Evolutionary conservation across 768 basidiomycete genomes (phyloP).

Genomic region (Russula brevipes): DNA sequence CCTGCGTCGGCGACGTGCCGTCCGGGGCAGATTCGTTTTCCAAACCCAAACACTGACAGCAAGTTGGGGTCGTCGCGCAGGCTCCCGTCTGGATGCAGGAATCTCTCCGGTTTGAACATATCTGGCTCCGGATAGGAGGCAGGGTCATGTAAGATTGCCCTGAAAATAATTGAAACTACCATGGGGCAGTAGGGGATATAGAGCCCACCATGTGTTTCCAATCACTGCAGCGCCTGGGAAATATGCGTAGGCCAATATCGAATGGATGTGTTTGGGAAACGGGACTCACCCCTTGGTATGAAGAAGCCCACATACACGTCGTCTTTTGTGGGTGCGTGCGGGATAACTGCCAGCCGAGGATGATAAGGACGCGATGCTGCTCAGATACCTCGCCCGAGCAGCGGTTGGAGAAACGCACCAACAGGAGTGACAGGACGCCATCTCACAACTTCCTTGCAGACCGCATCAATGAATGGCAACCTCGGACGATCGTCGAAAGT

Average conservation of each 20-base stretch:
- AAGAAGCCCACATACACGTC: slow-evolving; percentile 9
- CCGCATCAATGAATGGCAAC: neutral
- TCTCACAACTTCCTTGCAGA: slow-evolving; percentile 3
- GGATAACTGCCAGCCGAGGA: neutral
- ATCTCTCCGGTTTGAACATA: neutral
- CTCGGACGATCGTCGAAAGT: slow-evolving; percentile 10
- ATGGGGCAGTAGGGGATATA: neutral
- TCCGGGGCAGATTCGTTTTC: slow-evolving; percentile 5
- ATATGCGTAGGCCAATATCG: neutral
- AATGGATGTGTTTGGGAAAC: neutral
- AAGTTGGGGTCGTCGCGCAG: neutral
- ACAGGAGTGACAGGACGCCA: neutral
- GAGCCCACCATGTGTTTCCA: neutral
- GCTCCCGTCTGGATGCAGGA: neutral
- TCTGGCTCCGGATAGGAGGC: neutral
- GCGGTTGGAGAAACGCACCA: neutral
- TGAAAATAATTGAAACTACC: neutral
- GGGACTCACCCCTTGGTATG: slow-evolving; percentile 9
- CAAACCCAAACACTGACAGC: neutral
- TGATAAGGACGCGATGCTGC: neutral
- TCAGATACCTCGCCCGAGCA: neutral
- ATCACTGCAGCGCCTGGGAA: neutral
- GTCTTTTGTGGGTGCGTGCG: slow-evolving; percentile 2
- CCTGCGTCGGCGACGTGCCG: neutral
- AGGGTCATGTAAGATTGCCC: neutral